Evolutionary conservation across 2,329 filamentous ascomycete genomes (phyloP).

Genomic region (Anthostomella pinea): DNA sequence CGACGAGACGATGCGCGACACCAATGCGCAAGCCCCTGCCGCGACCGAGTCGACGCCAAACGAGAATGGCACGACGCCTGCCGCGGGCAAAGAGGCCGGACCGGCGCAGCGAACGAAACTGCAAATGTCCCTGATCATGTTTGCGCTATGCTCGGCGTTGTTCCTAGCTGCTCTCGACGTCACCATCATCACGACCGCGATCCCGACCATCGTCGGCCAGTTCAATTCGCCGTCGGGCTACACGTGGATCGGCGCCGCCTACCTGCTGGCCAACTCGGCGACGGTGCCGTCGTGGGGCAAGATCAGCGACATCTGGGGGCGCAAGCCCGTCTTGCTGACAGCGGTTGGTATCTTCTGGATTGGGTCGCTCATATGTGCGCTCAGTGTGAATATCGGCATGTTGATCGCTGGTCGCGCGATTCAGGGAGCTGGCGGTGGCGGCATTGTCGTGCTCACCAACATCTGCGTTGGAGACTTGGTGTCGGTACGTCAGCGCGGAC

Average conservation of each 20-base stretch:
- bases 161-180: slow-evolving; percentile 55
- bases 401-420: slow-evolving; percentile 54
- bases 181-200: slow-evolving; percentile 65
- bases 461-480: slow-evolving; percentile 57
- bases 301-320: slow-evolving; percentile 56
- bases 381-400: slow-evolving; percentile 48
- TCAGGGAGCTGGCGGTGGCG: slow-evolving; percentile 56
- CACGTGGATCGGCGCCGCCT: slow-evolving; percentile 74
- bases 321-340: slow-evolving; percentile 51
- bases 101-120: slow-evolving; percentile 24
- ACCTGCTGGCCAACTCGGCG: slow-evolving; percentile 66
- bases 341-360: slow-evolving; percentile 53
- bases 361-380: slow-evolving; percentile 52
- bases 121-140: slow-evolving; percentile 30
- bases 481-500: slow-evolving; percentile 47
- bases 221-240: slow-evolving; percentile 68
- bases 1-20: slow-evolving; percentile 5
- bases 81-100: slow-evolving; percentile 9
- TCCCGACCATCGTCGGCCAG: slow-evolving; percentile 62
- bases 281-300: slow-evolving; percentile 69
- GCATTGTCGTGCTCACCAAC: slow-evolving; percentile 58
- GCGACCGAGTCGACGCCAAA: slow-evolving; percentile 1
- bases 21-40: too few relatives aligned
- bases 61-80: background rate
- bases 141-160: slow-evolving; percentile 35